Conservation (phyloP, 169 alveolate genomes). For the Eimeria acervulina region DNA sequence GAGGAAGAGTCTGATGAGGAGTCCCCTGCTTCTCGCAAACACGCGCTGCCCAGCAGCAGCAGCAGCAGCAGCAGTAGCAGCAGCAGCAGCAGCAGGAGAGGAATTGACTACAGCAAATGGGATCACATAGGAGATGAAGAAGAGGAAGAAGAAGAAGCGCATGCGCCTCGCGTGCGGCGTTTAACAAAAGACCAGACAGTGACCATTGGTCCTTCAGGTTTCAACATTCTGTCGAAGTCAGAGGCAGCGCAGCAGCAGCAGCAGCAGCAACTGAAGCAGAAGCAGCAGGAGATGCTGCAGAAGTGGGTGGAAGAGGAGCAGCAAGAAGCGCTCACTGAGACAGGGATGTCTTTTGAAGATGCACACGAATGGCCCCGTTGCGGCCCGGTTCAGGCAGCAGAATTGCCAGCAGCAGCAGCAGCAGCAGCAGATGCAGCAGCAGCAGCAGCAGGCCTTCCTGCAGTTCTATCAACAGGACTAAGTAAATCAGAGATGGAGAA, state of each 20-base stretch:
- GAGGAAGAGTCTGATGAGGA: slow-evolving; percentile 66
- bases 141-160: not conserved
- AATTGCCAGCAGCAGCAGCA: slow-evolving; percentile 38
- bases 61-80: slow-evolving; percentile 52
- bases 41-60: not conserved
- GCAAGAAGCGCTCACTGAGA: slow-evolving; percentile 6
- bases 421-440: slow-evolving; percentile 29
- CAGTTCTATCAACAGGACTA: not conserved
- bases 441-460: slow-evolving; percentile 44
- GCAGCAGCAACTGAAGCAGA: slow-evolving; percentile 50
- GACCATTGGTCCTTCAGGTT: slow-evolving; percentile 68
- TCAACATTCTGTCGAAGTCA: not conserved
- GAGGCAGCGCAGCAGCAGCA: slow-evolving; percentile 30
- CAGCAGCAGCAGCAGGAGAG: slow-evolving; percentile 63
- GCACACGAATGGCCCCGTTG: slow-evolving; percentile 83
- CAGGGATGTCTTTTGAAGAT: slow-evolving; percentile 71
- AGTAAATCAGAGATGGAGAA: slow-evolving; percentile 24
- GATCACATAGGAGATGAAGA: slow-evolving; percentile 63
- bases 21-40: not conserved
- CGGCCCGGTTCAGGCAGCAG: slow-evolving; percentile 64
- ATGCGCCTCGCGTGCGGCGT: slow-evolving; percentile 69
- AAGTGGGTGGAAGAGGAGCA: slow-evolving; percentile 59
- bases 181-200: slow-evolving; percentile 57
- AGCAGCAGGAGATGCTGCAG: not conserved
- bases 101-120: slow-evolving; percentile 67